These are phyloP conservation scores for Solanum lignicaule DNA, from an alignment of 257 asterid genomes.

Conservation along the genomic window DNA sequence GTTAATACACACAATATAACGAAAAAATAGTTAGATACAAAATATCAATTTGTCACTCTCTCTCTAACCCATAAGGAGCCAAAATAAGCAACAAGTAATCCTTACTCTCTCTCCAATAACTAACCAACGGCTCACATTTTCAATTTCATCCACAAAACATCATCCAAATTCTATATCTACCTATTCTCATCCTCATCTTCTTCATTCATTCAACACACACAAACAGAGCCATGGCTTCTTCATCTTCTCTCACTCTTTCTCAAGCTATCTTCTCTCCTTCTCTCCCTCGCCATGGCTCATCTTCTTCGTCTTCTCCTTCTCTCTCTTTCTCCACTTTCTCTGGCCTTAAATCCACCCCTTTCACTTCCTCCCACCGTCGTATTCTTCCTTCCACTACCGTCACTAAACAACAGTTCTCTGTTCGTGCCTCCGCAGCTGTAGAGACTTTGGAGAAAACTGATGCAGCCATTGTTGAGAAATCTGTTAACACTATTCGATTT, in stretches of 20 bases:
- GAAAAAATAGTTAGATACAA: background rate
- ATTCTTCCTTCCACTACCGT: constrained; percentile 24
- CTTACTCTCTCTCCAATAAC: background rate
- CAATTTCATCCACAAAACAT: background rate
- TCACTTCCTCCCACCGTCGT: constrained; percentile 7
- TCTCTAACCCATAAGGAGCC: background rate
- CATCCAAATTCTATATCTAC: background rate
- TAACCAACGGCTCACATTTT: constrained; percentile 2
- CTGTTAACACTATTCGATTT: constrained; percentile 37
- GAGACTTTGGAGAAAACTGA: constrained; percentile 62
- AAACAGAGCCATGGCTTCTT: background rate
- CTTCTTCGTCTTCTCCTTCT: constrained; percentile 6
- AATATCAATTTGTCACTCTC: background rate
- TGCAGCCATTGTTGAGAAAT: constrained; percentile 59
- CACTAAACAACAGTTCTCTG: constrained; percentile 9
- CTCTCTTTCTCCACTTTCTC: constrained; percentile 39
- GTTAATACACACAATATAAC: background rate
- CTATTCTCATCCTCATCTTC: background rate
- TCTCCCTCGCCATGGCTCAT: background rate
- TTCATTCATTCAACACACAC: background rate
- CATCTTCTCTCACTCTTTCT: background rate
- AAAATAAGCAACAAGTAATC: background rate
- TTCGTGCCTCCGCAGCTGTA: constrained; percentile 54
- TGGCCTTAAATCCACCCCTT: constrained; percentile 42
- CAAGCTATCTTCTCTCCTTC: background rate